Percentiles rank a stretch among this genome's conserved stretches.
These are phyloP conservation scores for Lodderomyces theae DNA, from an alignment of 1,139 yeast species.

Conservation along the genomic window DNA sequence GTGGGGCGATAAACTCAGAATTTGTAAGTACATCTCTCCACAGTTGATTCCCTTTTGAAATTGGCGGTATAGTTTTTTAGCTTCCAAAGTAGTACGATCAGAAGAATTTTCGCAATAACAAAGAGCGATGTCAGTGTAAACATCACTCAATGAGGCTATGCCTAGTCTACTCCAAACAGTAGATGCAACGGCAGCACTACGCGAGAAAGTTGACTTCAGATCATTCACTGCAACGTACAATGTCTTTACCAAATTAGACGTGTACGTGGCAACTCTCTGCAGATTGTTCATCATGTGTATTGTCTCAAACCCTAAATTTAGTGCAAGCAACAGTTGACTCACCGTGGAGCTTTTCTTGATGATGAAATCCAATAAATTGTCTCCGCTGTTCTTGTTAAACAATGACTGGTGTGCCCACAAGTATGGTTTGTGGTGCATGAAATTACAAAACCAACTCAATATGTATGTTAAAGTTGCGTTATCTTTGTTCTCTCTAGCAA, in stretches of 20 bases:
- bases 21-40: slow-evolving; percentile 29
- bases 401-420: slow-evolving; percentile 44
- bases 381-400: slow-evolving; percentile 42
- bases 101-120: slow-evolving; percentile 33
- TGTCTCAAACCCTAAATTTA: slow-evolving; percentile 61
- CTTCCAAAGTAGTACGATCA: slow-evolving; percentile 37
- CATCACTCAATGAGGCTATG: slow-evolving; percentile 39
- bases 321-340: slow-evolving; percentile 52
- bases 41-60: slow-evolving; percentile 37
- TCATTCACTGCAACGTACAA: slow-evolving; percentile 51
- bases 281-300: slow-evolving; percentile 52
- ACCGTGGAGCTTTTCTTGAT: slow-evolving; percentile 55
- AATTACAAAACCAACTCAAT: slow-evolving; percentile 76
- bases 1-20: slow-evolving; percentile 24
- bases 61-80: slow-evolving; percentile 35
- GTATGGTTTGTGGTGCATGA: slow-evolving; percentile 65
- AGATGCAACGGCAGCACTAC: slow-evolving; percentile 45
- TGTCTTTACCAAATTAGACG: slow-evolving; percentile 56
- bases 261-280: slow-evolving; percentile 39
- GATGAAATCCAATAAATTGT: slow-evolving; percentile 63
- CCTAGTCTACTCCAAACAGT: slow-evolving; percentile 56
- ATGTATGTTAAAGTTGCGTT: slow-evolving; percentile 69
- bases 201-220: slow-evolving; percentile 35
- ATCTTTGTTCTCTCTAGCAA: slow-evolving; percentile 85
- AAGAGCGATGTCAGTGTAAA: slow-evolving; percentile 46